These are phyloP conservation scores for Vitis labrusca DNA, from an alignment of 164 flowering plant genomes.

Conservation along the genomic window DNA sequence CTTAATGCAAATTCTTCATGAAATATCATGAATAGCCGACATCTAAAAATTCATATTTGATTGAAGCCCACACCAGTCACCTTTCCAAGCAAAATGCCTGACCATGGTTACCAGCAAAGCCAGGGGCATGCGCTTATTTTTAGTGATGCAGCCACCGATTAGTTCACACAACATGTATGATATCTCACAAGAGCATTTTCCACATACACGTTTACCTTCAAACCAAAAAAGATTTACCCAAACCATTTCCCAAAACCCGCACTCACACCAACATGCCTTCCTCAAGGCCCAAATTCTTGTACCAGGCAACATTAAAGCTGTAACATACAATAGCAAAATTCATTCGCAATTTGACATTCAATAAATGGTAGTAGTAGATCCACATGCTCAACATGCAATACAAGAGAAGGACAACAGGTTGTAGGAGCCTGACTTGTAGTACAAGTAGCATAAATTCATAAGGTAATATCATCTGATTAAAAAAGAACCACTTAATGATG, in stretches of 20 bases:
- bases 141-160: conserved; percentile 9
- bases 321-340: conserved; percentile 60
- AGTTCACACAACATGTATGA: conserved; percentile 9
- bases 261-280: conserved; percentile 46
- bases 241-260: conserved; percentile 28
- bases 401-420: conserved; percentile 10
- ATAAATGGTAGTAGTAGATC: conserved; percentile 22
- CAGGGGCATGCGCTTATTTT: neutral
- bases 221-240: conserved; percentile 17
- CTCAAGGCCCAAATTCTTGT: conserved; percentile 66
- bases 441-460: neutral
- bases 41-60: neutral
- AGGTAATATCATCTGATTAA: neutral
- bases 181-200: conserved; percentile 1
- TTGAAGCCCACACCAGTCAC: neutral
- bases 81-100: neutral
- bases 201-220: conserved; percentile 5
- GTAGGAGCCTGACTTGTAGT: neutral
- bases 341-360: conserved; percentile 34
- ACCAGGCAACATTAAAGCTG: conserved; percentile 75
- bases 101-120: neutral
- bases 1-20: neutral
- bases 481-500: neutral
- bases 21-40: neutral
- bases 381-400: conserved; percentile 27